phyloP scores from a whole-genome alignment of 2,329 filamentous ascomycete species.

The Trichophyton simii region DNA sequence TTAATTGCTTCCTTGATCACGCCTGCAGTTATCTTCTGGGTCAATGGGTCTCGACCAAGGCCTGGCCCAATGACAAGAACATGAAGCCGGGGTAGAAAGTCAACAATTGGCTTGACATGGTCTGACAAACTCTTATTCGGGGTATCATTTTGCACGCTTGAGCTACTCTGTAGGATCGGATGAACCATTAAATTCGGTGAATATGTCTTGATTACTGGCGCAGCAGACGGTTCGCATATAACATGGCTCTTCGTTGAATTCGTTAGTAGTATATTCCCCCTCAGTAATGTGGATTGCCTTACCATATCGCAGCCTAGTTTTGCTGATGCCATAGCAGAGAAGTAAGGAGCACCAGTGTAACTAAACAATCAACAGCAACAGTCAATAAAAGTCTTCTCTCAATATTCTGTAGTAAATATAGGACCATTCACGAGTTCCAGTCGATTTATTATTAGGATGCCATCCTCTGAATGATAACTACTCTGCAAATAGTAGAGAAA shows the following conservation, averaged over 20 bases:
- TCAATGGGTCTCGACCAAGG: slow-evolving; percentile 74
- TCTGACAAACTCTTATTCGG: slow-evolving; percentile 35
- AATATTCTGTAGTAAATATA: background rate
- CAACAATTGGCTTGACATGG: slow-evolving; percentile 55
- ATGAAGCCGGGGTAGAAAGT: slow-evolving; percentile 75
- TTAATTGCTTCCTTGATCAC: slow-evolving; percentile 69
- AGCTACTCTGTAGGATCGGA: slow-evolving; percentile 74
- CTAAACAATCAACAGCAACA: slow-evolving; percentile 18
- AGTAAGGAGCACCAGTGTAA: slow-evolving; percentile 95
- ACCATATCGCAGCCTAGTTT: slow-evolving; percentile 47
- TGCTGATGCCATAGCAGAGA: slow-evolving; percentile 93
- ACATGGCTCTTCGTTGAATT: slow-evolving; percentile 52
- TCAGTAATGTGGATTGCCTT: too few species aligned
- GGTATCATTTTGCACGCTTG: slow-evolving; percentile 24
- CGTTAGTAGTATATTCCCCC: background rate
- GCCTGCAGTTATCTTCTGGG: slow-evolving; percentile 71
- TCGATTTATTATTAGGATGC: too few species aligned
- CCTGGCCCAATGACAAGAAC: slow-evolving; percentile 89
- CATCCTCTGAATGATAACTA: too few species aligned
- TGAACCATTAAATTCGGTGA: slow-evolving; percentile 98
- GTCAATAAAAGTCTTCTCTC: background rate
- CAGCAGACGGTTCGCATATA: slow-evolving; percentile 84
- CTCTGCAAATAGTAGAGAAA: background rate
- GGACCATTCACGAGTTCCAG: too few species aligned
- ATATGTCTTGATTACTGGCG: slow-evolving; percentile 82